These are phyloP conservation scores for Trametes versicolor DNA, from an alignment of 1,284 basidiomycete species.

Conservation along the genomic window DNA sequence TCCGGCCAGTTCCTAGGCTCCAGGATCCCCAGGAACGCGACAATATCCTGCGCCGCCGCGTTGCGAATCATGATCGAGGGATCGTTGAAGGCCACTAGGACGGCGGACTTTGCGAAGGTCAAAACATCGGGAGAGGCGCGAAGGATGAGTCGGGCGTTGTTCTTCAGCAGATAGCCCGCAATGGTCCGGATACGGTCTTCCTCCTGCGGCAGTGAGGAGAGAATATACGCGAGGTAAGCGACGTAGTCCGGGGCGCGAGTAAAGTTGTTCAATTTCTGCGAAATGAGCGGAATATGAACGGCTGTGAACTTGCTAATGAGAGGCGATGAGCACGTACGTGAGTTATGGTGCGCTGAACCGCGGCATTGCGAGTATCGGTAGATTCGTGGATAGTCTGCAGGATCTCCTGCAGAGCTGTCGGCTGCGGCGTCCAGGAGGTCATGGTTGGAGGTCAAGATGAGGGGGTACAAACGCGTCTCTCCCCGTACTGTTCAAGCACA, in stretches of 20 bases:
- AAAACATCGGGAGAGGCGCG: constrained; percentile 73
- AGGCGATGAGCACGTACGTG: constrained; percentile 59
- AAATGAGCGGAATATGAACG: constrained; percentile 32
- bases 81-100: constrained; percentile 86
- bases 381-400: constrained; percentile 88
- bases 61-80: constrained; percentile 87
- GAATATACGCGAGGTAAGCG: constrained; percentile 95
- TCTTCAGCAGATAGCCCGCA: constrained; percentile 97
- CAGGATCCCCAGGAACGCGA: constrained; percentile 84
- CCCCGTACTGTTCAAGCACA: constrained; percentile 21
- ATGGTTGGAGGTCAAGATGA: constrained; percentile 50
- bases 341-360: constrained; percentile 80
- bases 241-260: constrained; percentile 94
- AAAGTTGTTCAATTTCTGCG: constrained; percentile 89
- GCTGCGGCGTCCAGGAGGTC: constrained; percentile 80
- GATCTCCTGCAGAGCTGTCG: constrained; percentile 84
- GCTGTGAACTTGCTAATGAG: constrained; percentile 21
- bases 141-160: constrained; percentile 83
- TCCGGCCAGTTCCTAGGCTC: constrained; percentile 94
- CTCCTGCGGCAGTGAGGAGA: constrained; percentile 83
- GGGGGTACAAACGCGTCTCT: constrained; percentile 41
- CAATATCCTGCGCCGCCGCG: constrained; percentile 91
- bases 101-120: constrained; percentile 84
- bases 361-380: constrained; percentile 71
- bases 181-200: constrained; percentile 93